These are phyloP conservation scores for Rosa hybrid DNA, from an alignment of 331 rosid species.

Conservation along the genomic window DNA sequence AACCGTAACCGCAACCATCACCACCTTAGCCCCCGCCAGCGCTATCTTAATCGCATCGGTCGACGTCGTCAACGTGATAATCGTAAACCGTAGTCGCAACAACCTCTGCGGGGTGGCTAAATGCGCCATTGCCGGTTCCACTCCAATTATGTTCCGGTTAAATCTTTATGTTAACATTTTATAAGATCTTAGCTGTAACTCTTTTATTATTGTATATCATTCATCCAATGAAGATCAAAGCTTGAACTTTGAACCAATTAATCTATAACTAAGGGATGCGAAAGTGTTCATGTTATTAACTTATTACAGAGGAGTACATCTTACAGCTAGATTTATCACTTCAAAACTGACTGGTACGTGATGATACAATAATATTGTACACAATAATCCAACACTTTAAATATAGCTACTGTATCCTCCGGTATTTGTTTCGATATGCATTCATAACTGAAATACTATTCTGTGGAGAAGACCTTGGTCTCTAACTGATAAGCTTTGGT, in stretches of 20 bases:
- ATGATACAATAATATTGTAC: not conserved
- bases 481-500: constrained; percentile 86
- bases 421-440: not conserved
- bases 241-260: not conserved
- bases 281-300: not conserved
- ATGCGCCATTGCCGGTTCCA: not conserved
- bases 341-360: not conserved
- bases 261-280: not conserved
- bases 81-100: not conserved
- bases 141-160: not conserved
- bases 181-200: not conserved
- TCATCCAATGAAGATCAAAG: not conserved
- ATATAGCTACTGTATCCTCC: not conserved
- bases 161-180: not conserved
- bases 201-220: not conserved
- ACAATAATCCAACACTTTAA: not conserved
- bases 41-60: not conserved
- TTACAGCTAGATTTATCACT: not conserved
- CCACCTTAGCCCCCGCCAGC: not conserved
- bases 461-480: constrained; percentile 56
- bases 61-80: not conserved
- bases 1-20: not conserved
- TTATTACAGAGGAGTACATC: not conserved
- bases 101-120: not conserved
- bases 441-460: not conserved